Base-by-base conservation (phyloP, 2,329 filamentous ascomycete species). In the Neurospora sp. region DNA sequence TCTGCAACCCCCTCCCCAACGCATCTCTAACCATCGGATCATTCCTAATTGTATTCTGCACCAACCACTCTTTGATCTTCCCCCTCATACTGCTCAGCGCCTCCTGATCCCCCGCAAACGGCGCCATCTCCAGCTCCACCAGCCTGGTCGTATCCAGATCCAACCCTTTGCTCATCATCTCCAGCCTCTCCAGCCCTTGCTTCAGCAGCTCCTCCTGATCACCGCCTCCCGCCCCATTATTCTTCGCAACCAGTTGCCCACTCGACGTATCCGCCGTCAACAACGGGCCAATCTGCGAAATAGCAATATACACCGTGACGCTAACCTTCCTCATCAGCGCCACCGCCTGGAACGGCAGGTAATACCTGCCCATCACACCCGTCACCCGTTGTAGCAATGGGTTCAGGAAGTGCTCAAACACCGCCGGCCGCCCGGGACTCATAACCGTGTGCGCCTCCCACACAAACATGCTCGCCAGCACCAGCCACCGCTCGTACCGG, bases 341-440 rank as follows among this genome's bases (percentile, higher is more conserved):
- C 70, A 97, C 86, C 74, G 91, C 83, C 81, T 99, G 94, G 78
- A 96, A 99, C 2, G 94, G 95, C 4, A 98, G 85, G 74, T 91
- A 92, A 3, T 86, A 82, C 69, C 88, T 85, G 8, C 75, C 74
- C 17, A 81, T 80, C 67, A 81, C 70, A 38, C 78, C 77, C 0
- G 77, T 74, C 13, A 85, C 76, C 43, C 81, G 36, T 5, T 81
- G 73, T 43, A 80, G 58, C 36, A 77, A 3, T 6, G 79, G 79
- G 69, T 80, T 79, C 68, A 81, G 67, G 15, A 78, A 62, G 36
- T 68, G 66, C 19, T 79, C 76, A 67, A 84, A 66, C 1, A 82
- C 70, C 9, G 76, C 73, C 2, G 88, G 87, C 72, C 85, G 83
- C 10, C 78, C 75, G 1, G 87, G 86, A 2, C 87, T 82, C 58